phyloP scores from a whole-genome alignment of 139 green algal species.

The Spirogloea muscicola region DNA sequence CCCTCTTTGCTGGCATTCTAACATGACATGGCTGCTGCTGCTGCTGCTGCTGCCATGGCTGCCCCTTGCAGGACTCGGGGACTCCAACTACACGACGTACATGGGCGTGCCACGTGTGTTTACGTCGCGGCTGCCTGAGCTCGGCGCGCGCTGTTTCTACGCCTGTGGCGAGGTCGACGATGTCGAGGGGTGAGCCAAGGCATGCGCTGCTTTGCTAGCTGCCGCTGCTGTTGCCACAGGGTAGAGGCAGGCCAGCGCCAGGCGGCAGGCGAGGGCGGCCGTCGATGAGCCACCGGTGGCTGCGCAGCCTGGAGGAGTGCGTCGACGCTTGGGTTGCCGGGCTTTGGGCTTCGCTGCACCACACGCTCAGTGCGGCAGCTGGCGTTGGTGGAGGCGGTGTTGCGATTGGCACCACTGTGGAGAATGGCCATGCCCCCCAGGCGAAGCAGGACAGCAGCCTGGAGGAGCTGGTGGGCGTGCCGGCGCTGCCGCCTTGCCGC shows the following conservation, averaged over 20 bases:
- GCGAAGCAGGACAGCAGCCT: conserved; percentile 15
- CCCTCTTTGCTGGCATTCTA: not conserved
- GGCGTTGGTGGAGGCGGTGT: not conserved
- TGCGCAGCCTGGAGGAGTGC: conserved; percentile 51
- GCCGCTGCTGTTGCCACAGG: no score
- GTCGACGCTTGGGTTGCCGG: conserved; percentile 77
- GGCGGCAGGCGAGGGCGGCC: no score
- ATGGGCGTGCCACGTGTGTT: conserved; percentile 75
- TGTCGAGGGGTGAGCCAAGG: conserved; percentile 80
- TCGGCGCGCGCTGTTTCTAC: conserved; percentile 78
- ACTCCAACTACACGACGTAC: conserved; percentile 97
- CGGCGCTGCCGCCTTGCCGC: conserved; percentile 55
- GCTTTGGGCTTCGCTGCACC: conserved; percentile 65
- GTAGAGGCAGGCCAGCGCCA: no score
- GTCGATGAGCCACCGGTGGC: no score
- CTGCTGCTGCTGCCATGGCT: no score
- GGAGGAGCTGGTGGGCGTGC: conserved; percentile 57
- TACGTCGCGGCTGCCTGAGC: conserved; percentile 61
- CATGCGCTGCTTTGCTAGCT: no score
- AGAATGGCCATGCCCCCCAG: no score
- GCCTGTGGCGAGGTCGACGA: conserved; percentile 77
- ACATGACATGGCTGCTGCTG: no score
- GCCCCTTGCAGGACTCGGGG: conserved; percentile 87
- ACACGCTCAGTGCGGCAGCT: conserved; percentile 4
- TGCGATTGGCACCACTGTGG: no score